Percentiles rank a stretch among this genome's conserved stretches.
These are phyloP conservation scores for Ceriops tagal DNA, from an alignment of 345 rosid species.

Conservation along the genomic window DNA sequence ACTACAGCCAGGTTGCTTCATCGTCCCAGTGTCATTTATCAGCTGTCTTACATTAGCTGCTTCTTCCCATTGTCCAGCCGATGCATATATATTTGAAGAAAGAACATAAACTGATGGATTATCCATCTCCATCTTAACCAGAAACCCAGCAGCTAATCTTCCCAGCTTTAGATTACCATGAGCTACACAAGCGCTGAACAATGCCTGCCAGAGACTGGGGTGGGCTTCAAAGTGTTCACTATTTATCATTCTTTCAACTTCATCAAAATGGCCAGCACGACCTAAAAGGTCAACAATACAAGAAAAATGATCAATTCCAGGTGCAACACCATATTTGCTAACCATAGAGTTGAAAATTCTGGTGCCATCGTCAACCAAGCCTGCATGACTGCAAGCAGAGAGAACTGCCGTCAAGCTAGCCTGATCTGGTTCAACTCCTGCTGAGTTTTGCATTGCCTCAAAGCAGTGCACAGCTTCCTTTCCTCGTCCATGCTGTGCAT, in stretches of 20 bases:
- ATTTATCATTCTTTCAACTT: slow-evolving; percentile 47
- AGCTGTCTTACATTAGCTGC: slow-evolving; percentile 51
- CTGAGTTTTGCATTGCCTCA: slow-evolving; percentile 42
- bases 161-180: slow-evolving; percentile 63
- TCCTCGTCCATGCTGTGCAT: slow-evolving; percentile 70
- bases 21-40: slow-evolving; percentile 36
- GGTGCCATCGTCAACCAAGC: slow-evolving; percentile 54
- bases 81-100: slow-evolving; percentile 65
- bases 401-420: slow-evolving; percentile 61
- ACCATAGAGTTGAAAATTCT: slow-evolving; percentile 53
- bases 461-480: slow-evolving; percentile 46
- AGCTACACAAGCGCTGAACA: slow-evolving; percentile 77
- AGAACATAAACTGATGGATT: slow-evolving; percentile 57
- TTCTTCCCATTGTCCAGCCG: slow-evolving; percentile 78
- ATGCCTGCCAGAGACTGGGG: slow-evolving; percentile 51
- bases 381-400: slow-evolving; percentile 78
- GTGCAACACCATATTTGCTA: slow-evolving; percentile 35
- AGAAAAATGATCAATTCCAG: slow-evolving; percentile 58
- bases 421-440: slow-evolving; percentile 41
- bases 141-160: slow-evolving; percentile 46
- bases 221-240: slow-evolving; percentile 28
- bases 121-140: slow-evolving; percentile 49
- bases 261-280: slow-evolving; percentile 69
- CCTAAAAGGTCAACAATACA: slow-evolving; percentile 74
- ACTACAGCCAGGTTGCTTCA: slow-evolving; percentile 60